Evolutionary conservation across 129 eudicot genomes (phyloP), one percentile per base, ranked within the genome.

Genomic region (Flaveria robusta): DNA sequence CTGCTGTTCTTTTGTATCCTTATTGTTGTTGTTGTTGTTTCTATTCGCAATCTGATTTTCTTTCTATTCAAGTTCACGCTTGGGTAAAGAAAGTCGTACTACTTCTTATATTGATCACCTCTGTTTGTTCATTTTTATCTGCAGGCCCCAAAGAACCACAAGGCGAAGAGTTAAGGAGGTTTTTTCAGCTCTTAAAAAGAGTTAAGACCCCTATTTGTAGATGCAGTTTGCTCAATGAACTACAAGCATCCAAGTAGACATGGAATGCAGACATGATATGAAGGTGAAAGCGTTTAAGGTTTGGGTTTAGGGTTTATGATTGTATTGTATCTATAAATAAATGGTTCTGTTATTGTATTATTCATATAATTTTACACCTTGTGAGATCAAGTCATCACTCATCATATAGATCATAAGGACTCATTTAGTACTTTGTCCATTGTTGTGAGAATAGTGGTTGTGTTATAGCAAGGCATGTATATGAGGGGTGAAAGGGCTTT

Each of bases 1-100:
- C 71, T 78, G 67, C 31, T 70, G 77, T 37, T 62, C 18, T 76
- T 41, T 71, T 84, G 81, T 84, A 87, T 87, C 91, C 88, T 87
- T 59, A 5, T 34, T 34, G 39, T 34, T 5, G 39, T 34, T 7
- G 12, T 24, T 24, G 41, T 60, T 11, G 31, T 23, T 60, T 60
- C 5, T 9, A 20, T 56, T 22, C 10, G 4, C n/a, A 51, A 2
- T 3, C 2, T 51, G 58, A 23, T 51, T n/a, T 6, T n/a, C 9
- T 60, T 60, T 60, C 29, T 22, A 20, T 56, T 18, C 14, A 9
- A 56, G 29, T 56, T 8, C 29, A 19, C 15, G 22, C 64, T n/a
- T 51, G 66, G 66, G 66, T 26, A 12, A 60, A 60, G 14, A 11
- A 0, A 60, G 66, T 24, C 10, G 5, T 56, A 26, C n/a, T 10